Evolutionary conservation across 225 moss, liverwort and hornwort species (phyloP).

Genomic region (Asterella californica): DNA sequence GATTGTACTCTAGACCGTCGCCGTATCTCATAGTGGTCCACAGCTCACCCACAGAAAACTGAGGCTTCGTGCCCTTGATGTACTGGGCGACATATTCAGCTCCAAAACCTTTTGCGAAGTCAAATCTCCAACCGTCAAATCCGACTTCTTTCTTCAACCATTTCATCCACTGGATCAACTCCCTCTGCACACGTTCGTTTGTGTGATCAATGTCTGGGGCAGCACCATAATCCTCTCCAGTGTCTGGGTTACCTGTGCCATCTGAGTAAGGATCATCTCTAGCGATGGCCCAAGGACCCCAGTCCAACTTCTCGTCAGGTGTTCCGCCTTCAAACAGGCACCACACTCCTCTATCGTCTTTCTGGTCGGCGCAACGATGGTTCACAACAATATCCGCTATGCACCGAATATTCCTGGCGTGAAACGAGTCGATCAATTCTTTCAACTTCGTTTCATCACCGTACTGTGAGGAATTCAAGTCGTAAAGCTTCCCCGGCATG

Average conservation of each 20-base stretch:
- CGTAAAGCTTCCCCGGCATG: constrained; percentile 71
- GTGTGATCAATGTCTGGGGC: constrained; percentile 81
- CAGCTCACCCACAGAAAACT: constrained; percentile 68
- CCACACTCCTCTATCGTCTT: constrained; percentile 65
- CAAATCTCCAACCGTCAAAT: constrained; percentile 75
- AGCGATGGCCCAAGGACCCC: constrained; percentile 74
- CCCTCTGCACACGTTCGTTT: constrained; percentile 59
- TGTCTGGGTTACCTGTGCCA: constrained; percentile 58
- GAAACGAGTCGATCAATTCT: constrained; percentile 50
- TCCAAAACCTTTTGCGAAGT: constrained; percentile 74
- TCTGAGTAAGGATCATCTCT: constrained; percentile 61
- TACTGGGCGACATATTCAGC: constrained; percentile 67
- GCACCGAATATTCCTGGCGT: constrained; percentile 46
- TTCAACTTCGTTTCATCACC: constrained; percentile 60
- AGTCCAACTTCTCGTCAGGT: constrained; percentile 68
- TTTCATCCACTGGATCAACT: constrained; percentile 62
- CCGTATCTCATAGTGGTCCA: constrained; percentile 68
- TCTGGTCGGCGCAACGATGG: constrained; percentile 27
- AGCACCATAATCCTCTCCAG: constrained; percentile 63
- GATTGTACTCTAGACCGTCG: constrained; percentile 63
- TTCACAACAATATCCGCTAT: constrained; percentile 76
- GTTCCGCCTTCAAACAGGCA: constrained; percentile 75
- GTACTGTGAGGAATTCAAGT: constrained; percentile 60
- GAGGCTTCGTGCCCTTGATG: constrained; percentile 52
- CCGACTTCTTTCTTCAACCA: constrained; percentile 71